Conservation (phyloP, 164 flowering plant species). For the Paratinospora sagittata region DNA sequence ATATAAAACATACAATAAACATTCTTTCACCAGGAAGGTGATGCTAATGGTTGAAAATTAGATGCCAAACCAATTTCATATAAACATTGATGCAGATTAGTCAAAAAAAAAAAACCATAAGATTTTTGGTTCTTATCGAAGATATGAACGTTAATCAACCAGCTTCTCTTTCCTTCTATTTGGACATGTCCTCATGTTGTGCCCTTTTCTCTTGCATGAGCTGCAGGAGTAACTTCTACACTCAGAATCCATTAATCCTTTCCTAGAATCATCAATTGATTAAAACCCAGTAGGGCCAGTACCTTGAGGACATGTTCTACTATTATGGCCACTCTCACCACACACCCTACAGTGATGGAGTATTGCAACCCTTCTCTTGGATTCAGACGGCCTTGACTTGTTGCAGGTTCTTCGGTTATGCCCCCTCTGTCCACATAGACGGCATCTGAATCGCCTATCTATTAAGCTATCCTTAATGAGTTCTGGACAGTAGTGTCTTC, state of each 20-base stretch:
- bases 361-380: conserved; percentile 15
- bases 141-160: neutral
- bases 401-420: conserved; percentile 76
- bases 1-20: too few species aligned
- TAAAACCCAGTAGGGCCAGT: neutral
- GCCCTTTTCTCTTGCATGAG: conserved; percentile 39
- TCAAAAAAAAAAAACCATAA: neutral
- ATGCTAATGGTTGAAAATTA: too few species aligned
- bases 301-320: conserved; percentile 41
- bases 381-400: conserved; percentile 24
- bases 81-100: too few species aligned
- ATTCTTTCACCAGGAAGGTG: too few species aligned
- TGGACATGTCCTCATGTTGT: conserved; percentile 56
- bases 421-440: conserved; percentile 68
- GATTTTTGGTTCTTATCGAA: neutral
- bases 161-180: conserved; percentile 10
- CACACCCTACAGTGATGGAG: conserved; percentile 38
- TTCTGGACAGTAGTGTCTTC: conserved; percentile 77
- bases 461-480: conserved; percentile 24
- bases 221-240: conserved; percentile 31
- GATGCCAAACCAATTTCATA: too few species aligned
- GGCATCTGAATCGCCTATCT: conserved; percentile 48
- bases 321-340: conserved; percentile 41
- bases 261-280: neutral
- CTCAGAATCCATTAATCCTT: conserved; percentile 2